Evolutionary conservation across 805 yeast species (phyloP), one percentile per base, ranked within the genome.

Genomic region (Priceomyces medius): DNA sequence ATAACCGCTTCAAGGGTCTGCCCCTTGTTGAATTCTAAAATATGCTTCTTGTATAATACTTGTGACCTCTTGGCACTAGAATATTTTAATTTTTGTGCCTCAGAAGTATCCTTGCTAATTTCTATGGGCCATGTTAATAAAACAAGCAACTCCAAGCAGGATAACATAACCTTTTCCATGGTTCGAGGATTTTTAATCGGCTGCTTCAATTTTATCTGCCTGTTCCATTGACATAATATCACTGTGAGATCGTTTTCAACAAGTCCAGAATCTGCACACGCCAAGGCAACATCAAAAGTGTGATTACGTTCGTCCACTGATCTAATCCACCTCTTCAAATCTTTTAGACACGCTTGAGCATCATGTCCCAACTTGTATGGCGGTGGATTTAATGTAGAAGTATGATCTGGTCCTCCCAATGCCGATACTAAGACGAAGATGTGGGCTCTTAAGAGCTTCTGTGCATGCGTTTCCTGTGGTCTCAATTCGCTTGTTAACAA

Each of bases 341-440:
- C 99, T 51, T 85, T 83, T 23, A 93, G 64, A 63, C 97, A 88
- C 0, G 89, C 89, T 41, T 79, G 59, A 2, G 95, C 95, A 55
- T 91, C 97, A 44, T 84, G 88, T 8, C 98, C 98, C 2, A 90
- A 73, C 45, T 78, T 79, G 55, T 93, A 93, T 0, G 80, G 80
- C 0, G 75, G 71, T 3, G 75, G 73, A 1, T 63, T 59, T 2
- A 57, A 47, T 10, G 52, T 37, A 0, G 83, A 68, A 1, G 83
- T 63, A 36, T 83, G 78, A 61, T 90, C 97, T 0, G 83, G 77
- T 1, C 97, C 98, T 40, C 99, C 99, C 2, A 91, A 72, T 0
- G 98, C 96, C 3, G 96, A 79, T 3, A 89, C 88, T 29, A 90
- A 71, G 32, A 87, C 80, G 10, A 90, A 77, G 23, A 91, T 83